Evolutionary conservation across 495 filamentous ascomycete genomes (phyloP).

Genomic region (Tuber borchii): DNA sequence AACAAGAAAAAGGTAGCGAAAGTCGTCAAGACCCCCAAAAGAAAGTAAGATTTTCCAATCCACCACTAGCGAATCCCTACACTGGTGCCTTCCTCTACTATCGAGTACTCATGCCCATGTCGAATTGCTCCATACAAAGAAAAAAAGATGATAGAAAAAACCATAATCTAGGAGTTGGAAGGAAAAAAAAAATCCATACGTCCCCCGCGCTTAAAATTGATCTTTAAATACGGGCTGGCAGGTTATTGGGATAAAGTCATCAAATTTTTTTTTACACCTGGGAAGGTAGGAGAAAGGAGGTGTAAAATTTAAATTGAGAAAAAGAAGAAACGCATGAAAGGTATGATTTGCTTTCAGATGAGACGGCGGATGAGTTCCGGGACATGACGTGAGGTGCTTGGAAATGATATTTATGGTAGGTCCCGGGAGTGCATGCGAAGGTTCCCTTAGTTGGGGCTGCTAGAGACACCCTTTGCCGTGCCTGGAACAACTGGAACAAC

Average conservation of each 20-base stretch:
- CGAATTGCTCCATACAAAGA: constrained; percentile 15
- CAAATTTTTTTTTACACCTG: neutral
- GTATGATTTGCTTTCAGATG: neutral
- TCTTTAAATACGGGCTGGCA: neutral
- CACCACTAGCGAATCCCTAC: constrained; percentile 2
- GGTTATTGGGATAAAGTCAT: constrained; percentile 14
- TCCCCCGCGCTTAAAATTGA: neutral
- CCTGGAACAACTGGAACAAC: constrained; percentile 17
- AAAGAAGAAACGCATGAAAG: neutral
- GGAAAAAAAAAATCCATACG: neutral
- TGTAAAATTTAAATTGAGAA: neutral
- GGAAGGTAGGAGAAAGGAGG: neutral
- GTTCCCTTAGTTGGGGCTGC: constrained; percentile 8
- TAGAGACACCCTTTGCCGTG: constrained; percentile 5
- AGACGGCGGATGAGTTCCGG: neutral
- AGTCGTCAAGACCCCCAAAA: constrained; percentile 1
- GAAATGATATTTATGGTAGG: neutral
- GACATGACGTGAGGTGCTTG: neutral
- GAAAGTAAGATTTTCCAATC: neutral
- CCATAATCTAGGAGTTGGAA: constrained; percentile 4
- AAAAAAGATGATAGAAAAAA: constrained; percentile 12
- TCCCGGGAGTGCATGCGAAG: neutral
- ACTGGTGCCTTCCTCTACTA: constrained; percentile 30
- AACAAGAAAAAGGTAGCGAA: neutral
- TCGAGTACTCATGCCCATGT: constrained; percentile 37